phyloP scores from a whole-genome alignment of 2,329 filamentous ascomycete species.

The Fusarium lyarnte region DNA sequence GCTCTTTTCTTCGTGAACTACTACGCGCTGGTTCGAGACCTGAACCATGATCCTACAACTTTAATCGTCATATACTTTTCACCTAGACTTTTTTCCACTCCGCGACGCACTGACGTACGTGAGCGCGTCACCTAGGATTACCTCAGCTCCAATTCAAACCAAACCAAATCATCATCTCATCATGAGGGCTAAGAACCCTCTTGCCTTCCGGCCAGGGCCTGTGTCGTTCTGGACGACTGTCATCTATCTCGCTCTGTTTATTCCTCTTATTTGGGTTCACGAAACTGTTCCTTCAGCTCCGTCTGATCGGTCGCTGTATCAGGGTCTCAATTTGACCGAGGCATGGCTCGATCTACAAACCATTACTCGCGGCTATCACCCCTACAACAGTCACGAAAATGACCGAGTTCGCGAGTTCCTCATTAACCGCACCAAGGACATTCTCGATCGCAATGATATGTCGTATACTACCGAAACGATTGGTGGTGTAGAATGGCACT shows the following conservation, averaged over 20 bases:
- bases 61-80: not conserved
- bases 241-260: slow-evolving; percentile 80
- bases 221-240: slow-evolving; percentile 82
- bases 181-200: slow-evolving; percentile 57
- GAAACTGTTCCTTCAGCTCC: slow-evolving; percentile 78
- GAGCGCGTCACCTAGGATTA: slow-evolving; percentile 14
- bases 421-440: slow-evolving; percentile 73
- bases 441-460: slow-evolving; percentile 70
- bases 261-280: slow-evolving; percentile 77
- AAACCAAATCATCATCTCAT: slow-evolving; percentile 7
- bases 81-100: not conserved
- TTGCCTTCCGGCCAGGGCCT: slow-evolving; percentile 82
- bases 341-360: slow-evolving; percentile 86
- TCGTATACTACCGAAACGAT: slow-evolving; percentile 54
- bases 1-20: slow-evolving; percentile 15
- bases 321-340: slow-evolving; percentile 81
- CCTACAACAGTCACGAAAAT: slow-evolving; percentile 87
- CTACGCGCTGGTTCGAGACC: slow-evolving; percentile 6
- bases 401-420: slow-evolving; percentile 83
- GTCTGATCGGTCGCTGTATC: slow-evolving; percentile 54
- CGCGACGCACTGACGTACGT: slow-evolving; percentile 11
- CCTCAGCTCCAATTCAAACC: slow-evolving; percentile 11
- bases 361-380: slow-evolving; percentile 81
- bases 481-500: slow-evolving; percentile 45
- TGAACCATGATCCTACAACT: slow-evolving; percentile 28